Percentiles rank a stretch among this genome's conserved stretches.
phyloP scores from a whole-genome alignment of 257 asterid genomes.

The Verbena officinalis region DNA sequence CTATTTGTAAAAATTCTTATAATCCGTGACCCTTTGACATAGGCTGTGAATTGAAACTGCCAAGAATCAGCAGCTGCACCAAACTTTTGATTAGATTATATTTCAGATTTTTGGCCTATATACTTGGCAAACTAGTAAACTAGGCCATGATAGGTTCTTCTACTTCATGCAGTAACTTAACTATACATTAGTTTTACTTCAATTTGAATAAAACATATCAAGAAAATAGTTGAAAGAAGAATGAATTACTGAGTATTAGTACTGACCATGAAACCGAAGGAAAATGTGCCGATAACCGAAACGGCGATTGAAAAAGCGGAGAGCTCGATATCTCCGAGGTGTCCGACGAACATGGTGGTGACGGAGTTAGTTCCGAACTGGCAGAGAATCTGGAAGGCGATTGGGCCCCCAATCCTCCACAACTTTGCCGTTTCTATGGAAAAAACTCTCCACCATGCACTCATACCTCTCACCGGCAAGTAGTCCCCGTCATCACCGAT shows the following conservation, averaged over 20 bases:
- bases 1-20: too few species aligned
- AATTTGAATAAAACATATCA: too few species aligned
- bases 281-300: conserved; percentile 46
- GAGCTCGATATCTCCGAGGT: conserved; percentile 49
- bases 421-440: conserved; percentile 42
- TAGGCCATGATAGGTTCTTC: too few species aligned
- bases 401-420: conserved; percentile 57
- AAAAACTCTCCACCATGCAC: conserved; percentile 42
- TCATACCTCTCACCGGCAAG: conserved; percentile 34
- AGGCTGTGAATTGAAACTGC: background rate
- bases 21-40: background rate
- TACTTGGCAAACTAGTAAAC: too few species aligned
- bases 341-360: conserved; percentile 58
- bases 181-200: too few species aligned
- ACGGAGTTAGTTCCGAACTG: conserved; percentile 49
- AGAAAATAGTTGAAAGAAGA: background rate
- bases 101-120: background rate
- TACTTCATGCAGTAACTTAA: too few species aligned
- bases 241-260: background rate
- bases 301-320: conserved; percentile 53
- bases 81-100: background rate
- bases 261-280: conserved; percentile 60
- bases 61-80: background rate
- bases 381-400: conserved; percentile 51
- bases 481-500: conserved; percentile 49